These are phyloP conservation scores for Erodium moschatum DNA, from an alignment of 441 rosid genomes.

Conservation along the genomic window DNA sequence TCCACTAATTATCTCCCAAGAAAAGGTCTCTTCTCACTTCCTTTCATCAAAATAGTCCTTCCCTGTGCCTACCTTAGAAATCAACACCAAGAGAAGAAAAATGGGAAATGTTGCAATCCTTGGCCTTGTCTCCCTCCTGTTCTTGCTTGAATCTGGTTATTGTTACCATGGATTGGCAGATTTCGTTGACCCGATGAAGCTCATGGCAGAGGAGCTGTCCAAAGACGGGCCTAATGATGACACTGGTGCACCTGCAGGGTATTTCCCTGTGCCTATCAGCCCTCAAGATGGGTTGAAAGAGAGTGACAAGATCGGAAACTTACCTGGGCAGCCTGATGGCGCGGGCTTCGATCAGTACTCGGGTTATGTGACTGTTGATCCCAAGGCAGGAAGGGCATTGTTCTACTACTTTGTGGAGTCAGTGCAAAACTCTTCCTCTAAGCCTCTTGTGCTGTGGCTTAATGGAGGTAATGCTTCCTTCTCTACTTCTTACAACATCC, in stretches of 20 bases:
- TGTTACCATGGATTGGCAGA: slow-evolving; percentile 14
- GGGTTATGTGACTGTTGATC: slow-evolving; percentile 15
- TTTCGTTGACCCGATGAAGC: slow-evolving; percentile 8
- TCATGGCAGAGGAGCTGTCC: slow-evolving; percentile 14
- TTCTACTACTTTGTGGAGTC: slow-evolving; percentile 22
- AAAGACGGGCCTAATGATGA: slow-evolving; percentile 7
- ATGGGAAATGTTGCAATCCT: slow-evolving; percentile 12
- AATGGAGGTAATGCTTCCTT: slow-evolving; percentile 16
- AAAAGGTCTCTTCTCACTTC: not conserved
- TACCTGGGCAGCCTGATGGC: slow-evolving; percentile 29
- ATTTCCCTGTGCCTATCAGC: slow-evolving; percentile 2
- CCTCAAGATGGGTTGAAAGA: slow-evolving; percentile 17
- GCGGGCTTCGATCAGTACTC: slow-evolving; percentile 16
- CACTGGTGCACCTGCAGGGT: not conserved
- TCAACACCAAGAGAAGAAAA: not conserved
- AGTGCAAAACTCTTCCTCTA: slow-evolving; percentile 16
- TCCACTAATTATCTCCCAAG: not conserved
- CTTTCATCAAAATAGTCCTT: not conserved
- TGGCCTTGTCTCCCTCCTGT: slow-evolving; percentile 13
- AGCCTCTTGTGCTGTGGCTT: slow-evolving; percentile 18
- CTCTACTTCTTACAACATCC: not conserved
- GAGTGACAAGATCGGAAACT: slow-evolving; percentile 20
- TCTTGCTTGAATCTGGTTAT: slow-evolving; percentile 8
- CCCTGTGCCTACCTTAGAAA: not conserved
- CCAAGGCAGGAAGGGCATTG: slow-evolving; percentile 14